These are phyloP conservation scores for Aspergillus amoenus DNA, from an alignment of 2,329 filamentous ascomycete species.

Conservation along the genomic window DNA sequence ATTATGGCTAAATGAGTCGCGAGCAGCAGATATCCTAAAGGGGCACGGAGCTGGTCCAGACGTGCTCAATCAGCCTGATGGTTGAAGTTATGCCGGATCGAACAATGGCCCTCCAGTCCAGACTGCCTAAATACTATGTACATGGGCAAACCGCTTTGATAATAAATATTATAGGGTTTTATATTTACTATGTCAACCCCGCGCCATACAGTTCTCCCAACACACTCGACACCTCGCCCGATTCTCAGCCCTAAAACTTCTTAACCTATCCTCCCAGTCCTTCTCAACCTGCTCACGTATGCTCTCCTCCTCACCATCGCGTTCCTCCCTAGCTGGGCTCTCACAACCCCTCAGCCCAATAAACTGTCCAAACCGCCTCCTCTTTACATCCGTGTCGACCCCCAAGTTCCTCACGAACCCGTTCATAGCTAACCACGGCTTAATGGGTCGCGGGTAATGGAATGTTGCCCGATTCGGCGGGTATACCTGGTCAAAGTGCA, in stretches of 20 bases:
- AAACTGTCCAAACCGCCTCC: conserved; percentile 43
- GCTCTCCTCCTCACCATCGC: neutral
- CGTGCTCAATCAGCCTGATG: neutral
- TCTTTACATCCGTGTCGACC: conserved; percentile 38
- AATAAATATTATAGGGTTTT: neutral
- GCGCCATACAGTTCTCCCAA: neutral
- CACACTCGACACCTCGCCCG: neutral
- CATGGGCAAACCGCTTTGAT: neutral
- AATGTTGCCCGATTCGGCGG: conserved; percentile 33
- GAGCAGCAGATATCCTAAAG: neutral
- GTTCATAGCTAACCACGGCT: conserved; percentile 30
- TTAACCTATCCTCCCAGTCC: neutral
- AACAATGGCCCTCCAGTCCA: too few species aligned
- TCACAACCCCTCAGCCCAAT: conserved; percentile 43
- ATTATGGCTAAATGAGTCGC: neutral
- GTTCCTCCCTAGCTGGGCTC: conserved; percentile 19
- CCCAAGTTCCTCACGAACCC: conserved; percentile 9
- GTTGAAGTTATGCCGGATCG: too few species aligned
- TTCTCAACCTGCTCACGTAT: conserved; percentile 9
- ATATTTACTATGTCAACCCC: neutral
- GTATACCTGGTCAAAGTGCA: conserved; percentile 43
- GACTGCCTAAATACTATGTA: too few species aligned
- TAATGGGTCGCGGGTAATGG: conserved; percentile 35
- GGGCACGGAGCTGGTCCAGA: neutral
- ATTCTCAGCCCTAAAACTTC: neutral